Conservation (phyloP, 805 yeast species). For the Ogataea paradorogensis region DNA sequence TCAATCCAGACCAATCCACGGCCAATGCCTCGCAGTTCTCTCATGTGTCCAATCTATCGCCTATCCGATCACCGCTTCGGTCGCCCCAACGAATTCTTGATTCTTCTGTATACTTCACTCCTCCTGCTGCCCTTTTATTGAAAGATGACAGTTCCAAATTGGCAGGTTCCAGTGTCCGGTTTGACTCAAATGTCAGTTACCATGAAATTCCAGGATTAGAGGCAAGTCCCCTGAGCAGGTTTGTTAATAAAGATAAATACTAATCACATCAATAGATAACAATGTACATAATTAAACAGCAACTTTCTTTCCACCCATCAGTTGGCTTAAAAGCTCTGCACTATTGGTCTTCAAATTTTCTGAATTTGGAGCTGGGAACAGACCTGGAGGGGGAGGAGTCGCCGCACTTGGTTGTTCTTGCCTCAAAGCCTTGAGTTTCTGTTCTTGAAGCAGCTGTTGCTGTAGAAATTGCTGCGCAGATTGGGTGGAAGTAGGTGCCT, state of each 20-base stretch:
- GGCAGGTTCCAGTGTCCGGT: slow-evolving; percentile 26
- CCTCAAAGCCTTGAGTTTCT: slow-evolving; percentile 24
- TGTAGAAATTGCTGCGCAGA: slow-evolving; percentile 31
- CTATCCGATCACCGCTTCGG: slow-evolving; percentile 15
- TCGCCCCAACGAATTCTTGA: slow-evolving; percentile 20
- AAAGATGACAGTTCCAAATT: slow-evolving; percentile 9
- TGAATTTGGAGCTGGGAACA: slow-evolving; percentile 35
- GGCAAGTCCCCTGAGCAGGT: slow-evolving; percentile 22
- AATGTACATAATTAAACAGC: slow-evolving; percentile 16
- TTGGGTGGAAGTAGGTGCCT: slow-evolving; percentile 19
- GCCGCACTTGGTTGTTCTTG: slow-evolving; percentile 34
- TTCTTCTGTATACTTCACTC: slow-evolving; percentile 24
- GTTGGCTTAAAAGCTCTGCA: slow-evolving; percentile 77
- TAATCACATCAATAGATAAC: slow-evolving; percentile 1
- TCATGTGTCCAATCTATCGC: slow-evolving; percentile 8
- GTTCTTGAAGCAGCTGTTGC: slow-evolving; percentile 32
- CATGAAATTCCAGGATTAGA: slow-evolving; percentile 20
- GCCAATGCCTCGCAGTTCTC: slow-evolving; percentile 8
- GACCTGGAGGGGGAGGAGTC: slow-evolving; percentile 76
- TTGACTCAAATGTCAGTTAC: slow-evolving; percentile 31
- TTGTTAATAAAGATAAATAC: slow-evolving; percentile 21
- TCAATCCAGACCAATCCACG: slow-evolving; percentile 20
- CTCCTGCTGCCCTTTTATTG: slow-evolving; percentile 15
- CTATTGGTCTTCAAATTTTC: slow-evolving; percentile 24
- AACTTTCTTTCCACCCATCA: slow-evolving; percentile 69